Percentiles rank a stretch among this genome's conserved stretches.
Conservation (phyloP, 2,329 filamentous ascomycete species). For the Lachnellula arida region DNA sequence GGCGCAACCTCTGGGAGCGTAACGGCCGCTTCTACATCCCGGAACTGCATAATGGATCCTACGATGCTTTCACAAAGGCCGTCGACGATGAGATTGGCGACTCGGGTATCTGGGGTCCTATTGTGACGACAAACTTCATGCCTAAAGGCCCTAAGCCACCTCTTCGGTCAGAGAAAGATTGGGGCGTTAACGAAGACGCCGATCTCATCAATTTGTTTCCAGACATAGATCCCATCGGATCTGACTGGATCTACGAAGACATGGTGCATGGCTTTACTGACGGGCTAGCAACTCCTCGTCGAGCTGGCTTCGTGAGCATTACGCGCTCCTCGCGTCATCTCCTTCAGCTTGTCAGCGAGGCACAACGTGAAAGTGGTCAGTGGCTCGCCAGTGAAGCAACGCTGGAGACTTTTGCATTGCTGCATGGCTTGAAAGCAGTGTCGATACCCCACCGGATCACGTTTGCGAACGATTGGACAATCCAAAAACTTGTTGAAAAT, state of each 20-base stretch:
- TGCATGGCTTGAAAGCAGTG: conserved; percentile 68
- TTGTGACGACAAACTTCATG: conserved; percentile 17
- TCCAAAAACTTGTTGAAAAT: conserved; percentile 55
- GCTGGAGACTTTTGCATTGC: conserved; percentile 60
- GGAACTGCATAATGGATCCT: conserved; percentile 62
- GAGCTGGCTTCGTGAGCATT: conserved; percentile 68
- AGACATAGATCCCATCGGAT: conserved; percentile 65
- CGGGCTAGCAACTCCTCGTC: conserved; percentile 52
- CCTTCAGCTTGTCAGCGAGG: conserved; percentile 43
- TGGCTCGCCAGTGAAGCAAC: conserved; percentile 72
- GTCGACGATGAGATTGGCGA: conserved; percentile 51
- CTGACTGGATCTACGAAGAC: conserved; percentile 67
- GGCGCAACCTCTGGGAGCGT: conserved; percentile 73
- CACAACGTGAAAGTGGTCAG: conserved; percentile 71
- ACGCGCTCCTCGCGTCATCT: conserved; percentile 63
- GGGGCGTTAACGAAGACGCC: conserved; percentile 66
- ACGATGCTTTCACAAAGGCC: conserved; percentile 60
- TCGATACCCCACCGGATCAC: conserved; percentile 70
- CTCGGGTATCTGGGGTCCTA: conserved; percentile 66
- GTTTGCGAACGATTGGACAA: conserved; percentile 69
- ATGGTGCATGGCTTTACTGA: conserved; percentile 46
- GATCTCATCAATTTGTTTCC: conserved; percentile 76
- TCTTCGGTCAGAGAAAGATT: conserved; percentile 37
- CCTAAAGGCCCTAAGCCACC: conserved; percentile 55
- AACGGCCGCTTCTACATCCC: conserved; percentile 74